Percentiles rank a stretch among this genome's conserved stretches.
These are phyloP conservation scores for Clavispora asparagi DNA, from an alignment of 805 yeast genomes.

Conservation along the genomic window DNA sequence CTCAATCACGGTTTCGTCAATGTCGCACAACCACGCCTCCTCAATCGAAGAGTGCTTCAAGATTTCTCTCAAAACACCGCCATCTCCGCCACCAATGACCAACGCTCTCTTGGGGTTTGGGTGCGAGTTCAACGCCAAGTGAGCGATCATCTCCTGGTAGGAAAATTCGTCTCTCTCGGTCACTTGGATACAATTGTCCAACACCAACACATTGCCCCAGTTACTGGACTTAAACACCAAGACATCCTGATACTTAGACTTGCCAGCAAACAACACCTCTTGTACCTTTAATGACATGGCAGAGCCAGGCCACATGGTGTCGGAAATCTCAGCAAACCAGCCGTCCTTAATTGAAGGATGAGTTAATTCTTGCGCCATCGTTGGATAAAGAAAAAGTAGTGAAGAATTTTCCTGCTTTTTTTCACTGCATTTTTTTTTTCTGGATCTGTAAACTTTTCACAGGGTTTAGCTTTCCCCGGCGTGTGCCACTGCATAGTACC, in stretches of 20 bases:
- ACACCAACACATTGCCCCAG: slow-evolving; percentile 92
- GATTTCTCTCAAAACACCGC: slow-evolving; percentile 94
- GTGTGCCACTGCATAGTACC: neutral
- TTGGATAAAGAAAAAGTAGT: neutral
- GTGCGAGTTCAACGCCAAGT: slow-evolving; percentile 87
- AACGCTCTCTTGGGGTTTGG: slow-evolving; percentile 90
- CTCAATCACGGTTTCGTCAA: slow-evolving; percentile 88
- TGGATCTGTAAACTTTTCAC: neutral
- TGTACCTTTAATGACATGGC: slow-evolving; percentile 91
- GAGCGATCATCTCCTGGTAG: slow-evolving; percentile 97
- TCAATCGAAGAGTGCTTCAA: slow-evolving; percentile 85
- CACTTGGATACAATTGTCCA: slow-evolving; percentile 93
- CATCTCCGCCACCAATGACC: slow-evolving; percentile 98
- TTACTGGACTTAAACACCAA: slow-evolving; percentile 87
- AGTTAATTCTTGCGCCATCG: slow-evolving; percentile 34
- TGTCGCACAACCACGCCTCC: slow-evolving; percentile 88
- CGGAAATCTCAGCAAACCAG: slow-evolving; percentile 94
- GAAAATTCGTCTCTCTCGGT: slow-evolving; percentile 97
- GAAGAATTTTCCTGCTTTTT: neutral
- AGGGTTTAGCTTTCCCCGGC: neutral
- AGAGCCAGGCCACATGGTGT: slow-evolving; percentile 99
- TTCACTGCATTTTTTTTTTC: neutral
- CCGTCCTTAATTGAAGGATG: slow-evolving; percentile 72
- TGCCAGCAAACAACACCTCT: slow-evolving; percentile 76
- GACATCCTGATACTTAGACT: slow-evolving; percentile 89